phyloP scores from a whole-genome alignment of 352 stramenopile genomes.

The Phytophthora lateralis region DNA sequence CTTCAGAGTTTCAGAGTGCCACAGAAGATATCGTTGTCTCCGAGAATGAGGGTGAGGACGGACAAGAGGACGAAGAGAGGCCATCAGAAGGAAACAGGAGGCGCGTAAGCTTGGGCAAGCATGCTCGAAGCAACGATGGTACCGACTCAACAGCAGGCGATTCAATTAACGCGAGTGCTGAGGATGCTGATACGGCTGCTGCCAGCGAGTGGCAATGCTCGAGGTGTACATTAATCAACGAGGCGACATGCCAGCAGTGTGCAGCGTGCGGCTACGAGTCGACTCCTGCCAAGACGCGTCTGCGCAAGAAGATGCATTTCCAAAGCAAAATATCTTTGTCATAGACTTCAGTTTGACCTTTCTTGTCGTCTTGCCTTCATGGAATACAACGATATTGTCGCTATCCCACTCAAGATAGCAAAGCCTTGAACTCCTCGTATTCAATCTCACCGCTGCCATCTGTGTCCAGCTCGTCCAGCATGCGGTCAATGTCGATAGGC shows the following conservation, averaged over 20 bases:
- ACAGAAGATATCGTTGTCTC: constrained; percentile 45
- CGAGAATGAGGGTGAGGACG: constrained; percentile 33
- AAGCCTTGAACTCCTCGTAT: constrained; percentile 95
- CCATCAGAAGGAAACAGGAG: constrained; percentile 8
- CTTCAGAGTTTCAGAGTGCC: constrained; percentile 37
- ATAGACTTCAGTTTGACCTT: constrained; percentile 36
- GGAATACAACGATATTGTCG: neutral
- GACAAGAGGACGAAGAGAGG: constrained; percentile 20
- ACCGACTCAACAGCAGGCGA: constrained; percentile 30
- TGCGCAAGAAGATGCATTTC: constrained; percentile 75
- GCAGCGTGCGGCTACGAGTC: constrained; percentile 72
- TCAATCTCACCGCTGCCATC: constrained; percentile 95
- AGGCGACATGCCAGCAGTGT: constrained; percentile 51
- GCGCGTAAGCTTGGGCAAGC: constrained; percentile 33
- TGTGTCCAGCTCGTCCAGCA: constrained; percentile 96
- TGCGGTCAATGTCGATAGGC: constrained; percentile 96
- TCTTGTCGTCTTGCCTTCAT: neutral
- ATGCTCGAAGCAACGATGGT: constrained; percentile 34
- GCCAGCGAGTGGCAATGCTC: constrained; percentile 67
- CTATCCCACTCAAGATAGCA: constrained; percentile 69
- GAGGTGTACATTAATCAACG: constrained; percentile 83
- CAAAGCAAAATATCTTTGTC: constrained; percentile 80
- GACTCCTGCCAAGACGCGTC: constrained; percentile 55
- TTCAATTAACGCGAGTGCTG: constrained; percentile 18
- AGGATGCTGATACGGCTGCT: constrained; percentile 24